phyloP scores from a whole-genome alignment of 169 alveolate genomes.

The Plasmodium vinckei region DNA sequence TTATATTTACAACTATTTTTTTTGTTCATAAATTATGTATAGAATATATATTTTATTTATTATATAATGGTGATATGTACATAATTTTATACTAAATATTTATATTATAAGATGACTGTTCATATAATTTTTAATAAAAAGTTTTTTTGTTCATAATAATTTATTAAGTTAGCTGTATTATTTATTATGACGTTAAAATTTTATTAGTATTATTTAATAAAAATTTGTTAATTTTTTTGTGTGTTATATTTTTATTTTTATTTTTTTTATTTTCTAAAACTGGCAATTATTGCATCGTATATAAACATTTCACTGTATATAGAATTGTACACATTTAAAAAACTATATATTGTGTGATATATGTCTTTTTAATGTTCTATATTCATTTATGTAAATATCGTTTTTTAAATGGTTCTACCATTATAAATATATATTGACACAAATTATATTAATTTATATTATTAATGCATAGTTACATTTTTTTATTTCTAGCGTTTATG shows the following conservation, averaged over 20 bases:
- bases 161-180: slow-evolving; percentile 9
- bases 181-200: slow-evolving; percentile 5
- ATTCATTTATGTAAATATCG: neutral
- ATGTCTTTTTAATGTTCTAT: slow-evolving; percentile 2
- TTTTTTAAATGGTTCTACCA: neutral
- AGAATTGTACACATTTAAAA: neutral
- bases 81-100: slow-evolving; percentile 12
- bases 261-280: neutral
- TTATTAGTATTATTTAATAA: slow-evolving; percentile 3
- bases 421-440: slow-evolving; percentile 9
- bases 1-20: slow-evolving; percentile 5
- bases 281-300: slow-evolving; percentile 6
- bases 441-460: neutral
- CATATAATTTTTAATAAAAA: slow-evolving; percentile 33
- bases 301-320: neutral
- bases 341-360: slow-evolving; percentile 2
- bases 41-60: neutral
- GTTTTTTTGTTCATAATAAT: slow-evolving; percentile 16
- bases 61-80: neutral
- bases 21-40: neutral
- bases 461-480: neutral
- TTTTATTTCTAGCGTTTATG: neutral
- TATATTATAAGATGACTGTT: slow-evolving; percentile 23
- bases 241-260: neutral
- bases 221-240: neutral